These are phyloP conservation scores for Zygoascus bituminiphila DNA, from an alignment of 805 yeast species.

Conservation along the genomic window DNA sequence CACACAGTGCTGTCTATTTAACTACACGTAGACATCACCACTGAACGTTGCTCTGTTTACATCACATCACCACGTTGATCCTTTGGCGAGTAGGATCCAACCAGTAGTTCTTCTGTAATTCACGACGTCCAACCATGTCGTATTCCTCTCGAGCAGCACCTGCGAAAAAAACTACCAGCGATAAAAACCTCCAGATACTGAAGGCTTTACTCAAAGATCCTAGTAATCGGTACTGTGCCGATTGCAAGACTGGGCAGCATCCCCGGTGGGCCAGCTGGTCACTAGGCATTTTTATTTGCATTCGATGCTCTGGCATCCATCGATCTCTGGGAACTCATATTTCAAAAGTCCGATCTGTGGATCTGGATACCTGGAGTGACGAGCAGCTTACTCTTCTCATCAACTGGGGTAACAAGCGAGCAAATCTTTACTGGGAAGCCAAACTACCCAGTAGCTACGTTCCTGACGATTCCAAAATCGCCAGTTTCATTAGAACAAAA, in stretches of 20 bases:
- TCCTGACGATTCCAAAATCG: slow-evolving; percentile 80
- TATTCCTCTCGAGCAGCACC: slow-evolving; percentile 11
- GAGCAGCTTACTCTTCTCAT: slow-evolving; percentile 79
- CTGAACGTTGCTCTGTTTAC: too few relatives aligned
- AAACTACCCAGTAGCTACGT: slow-evolving; percentile 59
- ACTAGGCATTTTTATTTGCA: slow-evolving; percentile 85
- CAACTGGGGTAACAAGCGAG: slow-evolving; percentile 75
- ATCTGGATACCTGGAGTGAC: slow-evolving; percentile 93
- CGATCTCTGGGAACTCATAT: slow-evolving; percentile 94
- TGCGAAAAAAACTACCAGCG: slow-evolving; percentile 27
- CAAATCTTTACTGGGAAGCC: slow-evolving; percentile 80
- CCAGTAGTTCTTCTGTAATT: not conserved
- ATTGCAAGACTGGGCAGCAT: slow-evolving; percentile 80
- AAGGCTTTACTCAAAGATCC: slow-evolving; percentile 69
- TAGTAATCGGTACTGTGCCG: slow-evolving; percentile 76
- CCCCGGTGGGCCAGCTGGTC: slow-evolving; percentile 99
- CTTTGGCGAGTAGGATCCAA: too few relatives aligned
- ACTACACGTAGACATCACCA: too few relatives aligned
- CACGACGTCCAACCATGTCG: slow-evolving; percentile 1
- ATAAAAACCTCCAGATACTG: slow-evolving; percentile 61
- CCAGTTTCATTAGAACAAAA: slow-evolving; percentile 83
- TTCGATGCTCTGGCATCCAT: slow-evolving; percentile 88
- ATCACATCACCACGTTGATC: too few relatives aligned
- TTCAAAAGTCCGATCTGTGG: slow-evolving; percentile 70
- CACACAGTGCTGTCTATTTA: too few relatives aligned